Conservation (phyloP, 257 asterid species). For the Osmanthus fragrans region DNA sequence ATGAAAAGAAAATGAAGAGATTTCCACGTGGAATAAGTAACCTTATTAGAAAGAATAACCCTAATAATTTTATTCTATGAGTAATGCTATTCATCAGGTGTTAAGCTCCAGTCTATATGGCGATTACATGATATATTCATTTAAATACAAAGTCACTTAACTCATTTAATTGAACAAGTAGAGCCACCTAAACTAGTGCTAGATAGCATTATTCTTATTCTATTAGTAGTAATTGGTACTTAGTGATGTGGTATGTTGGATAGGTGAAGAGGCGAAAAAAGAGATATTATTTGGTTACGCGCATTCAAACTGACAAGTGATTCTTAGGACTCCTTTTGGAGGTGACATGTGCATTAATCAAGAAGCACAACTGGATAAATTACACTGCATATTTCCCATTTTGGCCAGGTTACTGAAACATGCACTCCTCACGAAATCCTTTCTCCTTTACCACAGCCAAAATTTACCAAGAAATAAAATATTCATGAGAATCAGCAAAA, state of each 20-base stretch:
- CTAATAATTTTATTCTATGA: too few relatives aligned
- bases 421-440: background rate
- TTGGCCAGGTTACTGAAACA: background rate
- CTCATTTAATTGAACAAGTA: too few relatives aligned
- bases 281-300: background rate
- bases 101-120: too few relatives aligned
- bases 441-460: background rate
- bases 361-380: background rate
- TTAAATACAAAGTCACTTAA: too few relatives aligned
- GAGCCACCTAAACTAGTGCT: too few relatives aligned
- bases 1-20: background rate
- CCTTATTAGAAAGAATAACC: too few relatives aligned
- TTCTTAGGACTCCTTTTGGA: background rate
- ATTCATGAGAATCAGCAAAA: constrained; percentile 4
- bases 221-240: background rate
- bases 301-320: background rate
- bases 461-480: background rate
- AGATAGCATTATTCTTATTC: too few relatives aligned
- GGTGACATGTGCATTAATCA: background rate
- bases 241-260: background rate
- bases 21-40: too few relatives aligned
- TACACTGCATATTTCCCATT: background rate
- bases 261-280: background rate
- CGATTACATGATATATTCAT: too few relatives aligned
- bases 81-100: too few relatives aligned